These are phyloP conservation scores for Tuber aestivum DNA, from an alignment of 495 filamentous ascomycete species.

Conservation along the genomic window DNA sequence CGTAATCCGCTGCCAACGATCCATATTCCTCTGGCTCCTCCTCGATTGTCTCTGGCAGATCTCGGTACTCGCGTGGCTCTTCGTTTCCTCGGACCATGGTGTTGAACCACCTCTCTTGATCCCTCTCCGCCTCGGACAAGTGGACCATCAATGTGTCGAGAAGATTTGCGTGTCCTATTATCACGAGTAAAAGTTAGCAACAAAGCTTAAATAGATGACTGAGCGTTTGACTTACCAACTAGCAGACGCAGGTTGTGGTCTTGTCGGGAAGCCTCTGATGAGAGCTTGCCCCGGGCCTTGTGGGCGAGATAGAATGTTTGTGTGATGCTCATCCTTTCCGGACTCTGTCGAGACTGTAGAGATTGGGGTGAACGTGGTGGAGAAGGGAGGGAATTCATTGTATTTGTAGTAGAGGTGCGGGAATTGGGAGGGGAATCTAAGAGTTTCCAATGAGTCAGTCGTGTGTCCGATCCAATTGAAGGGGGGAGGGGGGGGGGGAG, in stretches of 20 bases:
- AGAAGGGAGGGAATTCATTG: constrained; percentile 26
- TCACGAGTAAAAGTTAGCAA: constrained; percentile 24
- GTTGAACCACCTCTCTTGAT: constrained; percentile 98
- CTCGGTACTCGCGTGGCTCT: constrained; percentile 52
- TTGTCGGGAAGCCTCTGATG: constrained; percentile 74
- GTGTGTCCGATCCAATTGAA: constrained; percentile 28
- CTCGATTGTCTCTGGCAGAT: constrained; percentile 76
- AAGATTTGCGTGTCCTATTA: constrained; percentile 90
- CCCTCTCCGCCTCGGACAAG: constrained; percentile 84
- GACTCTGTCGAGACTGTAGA: constrained; percentile 24
- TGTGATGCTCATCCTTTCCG: constrained; percentile 83
- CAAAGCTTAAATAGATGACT: not conserved
- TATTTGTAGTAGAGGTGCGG: constrained; percentile 31
- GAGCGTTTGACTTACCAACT: constrained; percentile 50
- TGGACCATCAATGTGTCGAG: constrained; percentile 94
- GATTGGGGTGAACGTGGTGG: constrained; percentile 30
- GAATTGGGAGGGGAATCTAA: constrained; percentile 13
- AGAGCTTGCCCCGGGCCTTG: constrained; percentile 92
- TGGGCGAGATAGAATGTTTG: constrained; percentile 97
- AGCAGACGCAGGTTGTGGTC: constrained; percentile 93
- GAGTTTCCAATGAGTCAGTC: constrained; percentile 34
- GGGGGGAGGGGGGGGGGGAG: constrained; percentile 22
- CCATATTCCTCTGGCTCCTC: constrained; percentile 68
- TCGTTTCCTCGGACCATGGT: constrained; percentile 75
- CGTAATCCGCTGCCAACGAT: constrained; percentile 52